Conservation (phyloP, 148 eudicot species). For the Camellia sinensis region DNA sequence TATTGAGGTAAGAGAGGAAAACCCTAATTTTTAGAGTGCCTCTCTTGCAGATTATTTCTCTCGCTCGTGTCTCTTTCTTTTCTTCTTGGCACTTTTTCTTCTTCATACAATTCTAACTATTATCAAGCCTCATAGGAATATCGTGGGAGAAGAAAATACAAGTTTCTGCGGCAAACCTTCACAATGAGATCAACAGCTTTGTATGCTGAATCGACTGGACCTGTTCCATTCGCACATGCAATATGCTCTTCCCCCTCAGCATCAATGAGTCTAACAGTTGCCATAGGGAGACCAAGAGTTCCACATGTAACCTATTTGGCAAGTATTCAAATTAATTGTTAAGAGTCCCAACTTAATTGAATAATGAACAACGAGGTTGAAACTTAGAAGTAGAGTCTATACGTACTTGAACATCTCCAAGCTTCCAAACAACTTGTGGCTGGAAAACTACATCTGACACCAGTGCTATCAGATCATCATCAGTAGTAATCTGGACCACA, state of each 20-base stretch:
- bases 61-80: too few relatives aligned
- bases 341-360: background rate
- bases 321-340: background rate
- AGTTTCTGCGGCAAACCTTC: slow-evolving; percentile 44
- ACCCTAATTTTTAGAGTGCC: too few relatives aligned
- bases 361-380: background rate
- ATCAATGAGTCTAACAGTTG: slow-evolving; percentile 73
- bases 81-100: too few relatives aligned
- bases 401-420: slow-evolving; percentile 77
- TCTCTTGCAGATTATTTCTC: too few relatives aligned
- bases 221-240: slow-evolving; percentile 81
- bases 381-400: background rate
- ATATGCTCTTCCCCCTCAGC: slow-evolving; percentile 65
- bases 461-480: slow-evolving; percentile 82
- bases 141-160: background rate
- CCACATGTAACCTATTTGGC: slow-evolving; percentile 75
- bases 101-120: too few relatives aligned
- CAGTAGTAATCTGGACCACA: slow-evolving; percentile 52
- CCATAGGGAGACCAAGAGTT: slow-evolving; percentile 88
- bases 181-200: slow-evolving; percentile 86
- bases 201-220: slow-evolving; percentile 94
- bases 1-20: too few relatives aligned
- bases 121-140: too few relatives aligned
- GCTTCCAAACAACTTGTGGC: slow-evolving; percentile 83
- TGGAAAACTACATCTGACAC: slow-evolving; percentile 88